These are phyloP conservation scores for Aegilops bicornis DNA, from an alignment of 176 grass and related monocot genomes.

Conservation along the genomic window DNA sequence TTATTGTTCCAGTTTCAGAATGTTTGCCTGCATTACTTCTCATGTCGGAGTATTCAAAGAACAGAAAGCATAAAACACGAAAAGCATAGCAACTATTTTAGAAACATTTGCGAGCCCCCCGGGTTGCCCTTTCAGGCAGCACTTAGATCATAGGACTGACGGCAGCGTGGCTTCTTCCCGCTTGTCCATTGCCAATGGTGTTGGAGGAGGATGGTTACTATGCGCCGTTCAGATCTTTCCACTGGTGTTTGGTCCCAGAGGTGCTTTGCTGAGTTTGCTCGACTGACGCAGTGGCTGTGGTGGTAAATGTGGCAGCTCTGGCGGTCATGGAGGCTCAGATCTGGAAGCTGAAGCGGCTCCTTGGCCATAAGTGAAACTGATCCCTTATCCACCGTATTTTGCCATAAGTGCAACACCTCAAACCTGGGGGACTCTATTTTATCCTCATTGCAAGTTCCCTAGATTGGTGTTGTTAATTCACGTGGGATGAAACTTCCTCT, in stretches of 20 bases:
- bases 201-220: not conserved
- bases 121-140: not conserved
- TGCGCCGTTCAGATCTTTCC: not conserved
- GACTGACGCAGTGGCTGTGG: not conserved
- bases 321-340: not conserved
- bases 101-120: not conserved
- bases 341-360: not conserved
- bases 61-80: not conserved
- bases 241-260: not conserved
- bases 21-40: not conserved
- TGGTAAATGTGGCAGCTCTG: not conserved
- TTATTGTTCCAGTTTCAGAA: conserved; percentile 8
- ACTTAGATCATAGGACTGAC: not conserved
- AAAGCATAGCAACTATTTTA: not conserved
- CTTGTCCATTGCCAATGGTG: not conserved
- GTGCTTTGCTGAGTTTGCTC: not conserved
- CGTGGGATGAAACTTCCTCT: too few relatives aligned
- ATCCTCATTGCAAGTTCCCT: not conserved
- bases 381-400: not conserved
- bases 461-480: not conserved
- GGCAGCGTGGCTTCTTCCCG: not conserved
- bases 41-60: not conserved
- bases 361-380: conserved; percentile 1
- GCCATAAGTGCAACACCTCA: not conserved
- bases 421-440: not conserved